These are phyloP conservation scores for Gypsophila paniculata DNA, from an alignment of 179 eudicot species.

Conservation along the genomic window DNA sequence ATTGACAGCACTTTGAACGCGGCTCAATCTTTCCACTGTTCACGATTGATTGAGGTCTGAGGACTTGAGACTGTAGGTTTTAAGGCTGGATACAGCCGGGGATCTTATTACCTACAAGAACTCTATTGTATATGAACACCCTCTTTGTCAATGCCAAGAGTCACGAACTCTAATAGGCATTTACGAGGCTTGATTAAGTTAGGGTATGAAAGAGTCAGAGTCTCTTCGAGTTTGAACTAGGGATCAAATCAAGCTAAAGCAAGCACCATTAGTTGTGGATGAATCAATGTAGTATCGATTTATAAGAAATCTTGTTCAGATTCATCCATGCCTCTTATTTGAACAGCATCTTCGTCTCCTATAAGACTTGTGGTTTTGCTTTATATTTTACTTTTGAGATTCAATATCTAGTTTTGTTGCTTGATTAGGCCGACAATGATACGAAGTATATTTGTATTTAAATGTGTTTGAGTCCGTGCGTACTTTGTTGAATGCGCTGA, in stretches of 20 bases:
- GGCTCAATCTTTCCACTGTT: not conserved
- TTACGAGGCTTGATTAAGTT: not conserved
- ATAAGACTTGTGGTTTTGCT: not conserved
- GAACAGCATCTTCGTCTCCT: not conserved
- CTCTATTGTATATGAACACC: not conserved
- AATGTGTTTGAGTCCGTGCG: not conserved
- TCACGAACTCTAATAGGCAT: not conserved
- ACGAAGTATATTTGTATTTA: not conserved
- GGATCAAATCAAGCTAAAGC: no score
- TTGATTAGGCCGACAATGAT: not conserved
- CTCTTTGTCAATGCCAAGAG: not conserved
- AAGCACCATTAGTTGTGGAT: no score
- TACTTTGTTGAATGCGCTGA: not conserved
- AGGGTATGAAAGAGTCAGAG: not conserved
- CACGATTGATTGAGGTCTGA: not conserved
- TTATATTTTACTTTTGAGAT: not conserved
- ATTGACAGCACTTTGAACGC: not conserved
- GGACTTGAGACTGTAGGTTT: not conserved
- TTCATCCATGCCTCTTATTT: not conserved
- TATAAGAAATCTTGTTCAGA: not conserved
- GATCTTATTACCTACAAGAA: not conserved
- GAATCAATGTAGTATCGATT: not conserved
- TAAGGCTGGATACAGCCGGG: not conserved
- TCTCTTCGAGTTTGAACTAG: no score
- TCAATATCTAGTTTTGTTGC: not conserved